Evolutionary conservation across 2,329 filamentous ascomycete genomes (phyloP), one percentile per base, ranked within the genome.

Genomic region (Malbranchea zuffiana): DNA sequence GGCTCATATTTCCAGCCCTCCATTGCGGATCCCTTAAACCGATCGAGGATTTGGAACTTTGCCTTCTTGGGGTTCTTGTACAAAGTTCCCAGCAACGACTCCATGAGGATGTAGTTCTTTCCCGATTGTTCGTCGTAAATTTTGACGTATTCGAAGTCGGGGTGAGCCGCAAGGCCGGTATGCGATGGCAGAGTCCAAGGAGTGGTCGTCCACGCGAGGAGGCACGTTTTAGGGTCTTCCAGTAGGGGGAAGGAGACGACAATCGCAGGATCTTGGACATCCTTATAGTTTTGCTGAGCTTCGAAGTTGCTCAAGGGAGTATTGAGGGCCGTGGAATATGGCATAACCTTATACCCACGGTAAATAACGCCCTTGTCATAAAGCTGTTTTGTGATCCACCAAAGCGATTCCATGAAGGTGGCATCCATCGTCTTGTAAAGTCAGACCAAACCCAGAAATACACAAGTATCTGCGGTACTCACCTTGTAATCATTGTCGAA

Each of bases 401-500:
- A 96, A 47, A 83, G 77, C 0, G 82, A 81, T 66, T 95, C 88
- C 88, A 95, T 96, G 64, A 92, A 96, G 13, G 69, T 78, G n/a
- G 80, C 72, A 58, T 96, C 81, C 85, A 95, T 94, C 23, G 85
- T 94, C 80, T 81, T 51, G 6, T 27, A 45, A 15, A 8, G 29
- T 44, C 34, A 46, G 42, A 21, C 6, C 15, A 44, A 31, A 16
- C 25, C 18, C 20, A 8, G 7, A 13, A 18, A 26, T 12, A 20
- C 7, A 11, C 5, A 10, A 16, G 24, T 11, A 10, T 15, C 27
- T 33, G 17, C 10, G 16, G 15, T 19, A 37, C 52, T 13, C 52
- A 78, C 78, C 75, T 94, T 94, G 69, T 93, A 95, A 59, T 95
- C 85, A 51, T 93, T 90, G 61, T 96, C 88, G 50, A 96, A 95